Evolutionary conservation across 2,329 filamentous ascomycete genomes (phyloP).

Genomic region (Alternaria gansuensis): DNA sequence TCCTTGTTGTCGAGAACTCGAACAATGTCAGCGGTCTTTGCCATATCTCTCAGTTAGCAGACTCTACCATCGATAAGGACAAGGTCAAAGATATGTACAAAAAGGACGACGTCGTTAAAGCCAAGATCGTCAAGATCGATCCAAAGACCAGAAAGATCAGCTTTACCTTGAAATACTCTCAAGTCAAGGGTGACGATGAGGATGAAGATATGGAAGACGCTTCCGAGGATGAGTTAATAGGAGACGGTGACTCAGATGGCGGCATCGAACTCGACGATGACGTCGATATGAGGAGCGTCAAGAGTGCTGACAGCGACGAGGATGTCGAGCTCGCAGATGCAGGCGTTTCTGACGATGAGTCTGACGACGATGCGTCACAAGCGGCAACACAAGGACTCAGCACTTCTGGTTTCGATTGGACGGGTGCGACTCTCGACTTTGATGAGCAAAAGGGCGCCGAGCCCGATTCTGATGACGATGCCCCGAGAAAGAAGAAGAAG

Average conservation of each 20-base stretch:
- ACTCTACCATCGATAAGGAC: slow-evolving; percentile 80
- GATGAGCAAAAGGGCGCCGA: slow-evolving; percentile 65
- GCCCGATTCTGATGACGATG: slow-evolving; percentile 62
- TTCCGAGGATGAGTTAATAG: slow-evolving; percentile 32
- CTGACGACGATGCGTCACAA: slow-evolving; percentile 30
- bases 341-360: slow-evolving; percentile 48
- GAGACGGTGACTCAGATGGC: slow-evolving; percentile 54
- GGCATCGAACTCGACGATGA: slow-evolving; percentile 52
- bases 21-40: slow-evolving; percentile 91
- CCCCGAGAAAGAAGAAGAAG: slow-evolving; percentile 71
- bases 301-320: slow-evolving; percentile 50
- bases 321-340: slow-evolving; percentile 48
- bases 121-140: slow-evolving; percentile 83
- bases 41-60: slow-evolving; percentile 90
- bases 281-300: slow-evolving; percentile 58
- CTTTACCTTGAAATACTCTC: slow-evolving; percentile 91
- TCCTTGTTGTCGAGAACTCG: slow-evolving; percentile 88
- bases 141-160: slow-evolving; percentile 78
- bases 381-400: slow-evolving; percentile 63
- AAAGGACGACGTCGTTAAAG: slow-evolving; percentile 92
- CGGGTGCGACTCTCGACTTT: slow-evolving; percentile 65
- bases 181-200: slow-evolving; percentile 71
- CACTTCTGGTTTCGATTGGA: slow-evolving; percentile 87
- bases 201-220: slow-evolving; percentile 54
- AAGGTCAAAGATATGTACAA: slow-evolving; percentile 91